Evolutionary conservation across 371 early-diverging fungal species (phyloP).

Genomic region (Umbelopsis sp.): DNA sequence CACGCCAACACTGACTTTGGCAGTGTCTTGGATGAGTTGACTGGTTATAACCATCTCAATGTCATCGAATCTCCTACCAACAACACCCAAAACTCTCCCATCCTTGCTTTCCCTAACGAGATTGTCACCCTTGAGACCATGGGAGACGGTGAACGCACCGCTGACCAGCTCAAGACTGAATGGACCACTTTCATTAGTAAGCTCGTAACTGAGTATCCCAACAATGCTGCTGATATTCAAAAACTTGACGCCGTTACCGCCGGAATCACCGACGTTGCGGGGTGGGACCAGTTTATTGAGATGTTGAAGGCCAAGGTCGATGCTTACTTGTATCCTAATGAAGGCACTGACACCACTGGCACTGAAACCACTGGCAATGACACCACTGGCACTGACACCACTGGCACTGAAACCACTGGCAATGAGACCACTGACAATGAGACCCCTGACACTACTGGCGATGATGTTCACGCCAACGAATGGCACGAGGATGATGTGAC

Average conservation of each 20-base stretch:
- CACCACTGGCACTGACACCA: neutral
- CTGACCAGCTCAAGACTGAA: conserved; percentile 26
- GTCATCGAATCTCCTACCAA: conserved; percentile 2
- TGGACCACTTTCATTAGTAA: conserved; percentile 28
- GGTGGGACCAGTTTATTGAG: conserved; percentile 25
- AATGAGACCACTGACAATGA: conserved; percentile 15
- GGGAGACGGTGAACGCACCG: conserved; percentile 10
- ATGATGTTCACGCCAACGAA: neutral
- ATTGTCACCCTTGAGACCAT: conserved; percentile 25
- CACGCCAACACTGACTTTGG: neutral
- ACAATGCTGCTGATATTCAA: conserved; percentile 21
- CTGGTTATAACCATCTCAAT: neutral
- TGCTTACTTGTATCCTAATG: conserved; percentile 20
- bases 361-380: conserved; percentile 16
- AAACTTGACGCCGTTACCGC: conserved; percentile 21
- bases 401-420: neutral
- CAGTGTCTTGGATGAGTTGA: conserved; percentile 16
- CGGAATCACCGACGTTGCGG: conserved; percentile 21
- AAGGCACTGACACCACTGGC: conserved; percentile 8
- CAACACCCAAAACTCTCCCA: conserved; percentile 10
- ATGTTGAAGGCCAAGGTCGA: conserved; percentile 15
- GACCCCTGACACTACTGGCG: neutral
- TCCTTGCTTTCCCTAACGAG: conserved; percentile 24
- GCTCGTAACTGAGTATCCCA: conserved; percentile 25
- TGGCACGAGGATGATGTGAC: conserved; percentile 12